Percentiles rank a stretch among this genome's conserved stretches.
Conservation (phyloP, 768 basidiomycete genomes). For the Cystobasidium onofrii region DNA sequence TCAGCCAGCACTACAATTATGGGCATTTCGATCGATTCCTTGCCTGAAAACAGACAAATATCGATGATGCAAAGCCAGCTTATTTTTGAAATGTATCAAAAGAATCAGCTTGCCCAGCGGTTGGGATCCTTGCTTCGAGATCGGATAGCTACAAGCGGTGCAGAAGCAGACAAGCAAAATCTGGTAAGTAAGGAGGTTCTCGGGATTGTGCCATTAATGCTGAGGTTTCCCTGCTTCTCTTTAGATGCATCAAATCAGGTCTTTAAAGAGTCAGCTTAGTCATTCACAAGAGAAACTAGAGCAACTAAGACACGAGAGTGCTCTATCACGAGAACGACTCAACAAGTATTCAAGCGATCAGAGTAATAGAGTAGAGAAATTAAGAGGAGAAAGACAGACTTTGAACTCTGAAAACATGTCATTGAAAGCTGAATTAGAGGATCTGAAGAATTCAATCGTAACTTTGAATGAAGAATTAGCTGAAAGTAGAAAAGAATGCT, state of each 20-base stretch:
- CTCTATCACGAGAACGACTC: not conserved
- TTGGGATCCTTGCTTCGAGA: slow-evolving; percentile 17
- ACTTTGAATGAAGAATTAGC: slow-evolving; percentile 9
- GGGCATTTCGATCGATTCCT: not conserved
- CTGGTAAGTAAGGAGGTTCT: not conserved
- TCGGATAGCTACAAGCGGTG: slow-evolving; percentile 9
- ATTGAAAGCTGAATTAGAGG: slow-evolving; percentile 12
- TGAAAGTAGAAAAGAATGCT: slow-evolving; percentile 3
- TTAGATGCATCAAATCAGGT: slow-evolving; percentile 8
- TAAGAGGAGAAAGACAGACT: slow-evolving; percentile 9
- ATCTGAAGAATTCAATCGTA: not conserved
- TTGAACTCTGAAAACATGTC: not conserved
- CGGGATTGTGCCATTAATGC: not conserved
- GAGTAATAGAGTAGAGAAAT: slow-evolving; percentile 4
- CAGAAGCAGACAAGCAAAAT: slow-evolving; percentile 31
- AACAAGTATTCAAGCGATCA: slow-evolving; percentile 21
- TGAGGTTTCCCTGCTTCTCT: not conserved
- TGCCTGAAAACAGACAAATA: not conserved
- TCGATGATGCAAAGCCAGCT: slow-evolving; percentile 23
- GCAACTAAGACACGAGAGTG: slow-evolving; percentile 12
- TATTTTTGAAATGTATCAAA: slow-evolving; percentile 22
- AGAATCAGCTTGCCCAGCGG: slow-evolving; percentile 22
- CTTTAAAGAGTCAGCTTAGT: not conserved
- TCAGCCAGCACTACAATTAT: not conserved
- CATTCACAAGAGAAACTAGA: slow-evolving; percentile 7